A percentile compares a stretch with the other conserved stretches of the same genome.
These are phyloP conservation scores for Mortierella sp. DNA, from an alignment of 371 early-diverging fungal genomes.

Conservation along the genomic window DNA sequence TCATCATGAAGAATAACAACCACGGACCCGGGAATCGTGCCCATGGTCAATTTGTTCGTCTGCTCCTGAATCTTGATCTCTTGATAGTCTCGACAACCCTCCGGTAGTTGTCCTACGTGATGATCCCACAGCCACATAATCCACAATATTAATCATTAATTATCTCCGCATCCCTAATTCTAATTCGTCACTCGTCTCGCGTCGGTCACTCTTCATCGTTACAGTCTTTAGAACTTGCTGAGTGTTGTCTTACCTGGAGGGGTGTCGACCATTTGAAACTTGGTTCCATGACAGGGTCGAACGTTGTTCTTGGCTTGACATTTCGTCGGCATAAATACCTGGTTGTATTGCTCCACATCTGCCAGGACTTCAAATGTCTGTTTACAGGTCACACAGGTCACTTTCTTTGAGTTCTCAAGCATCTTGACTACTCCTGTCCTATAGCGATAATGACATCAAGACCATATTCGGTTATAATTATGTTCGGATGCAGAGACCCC, in stretches of 20 bases:
- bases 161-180: background rate
- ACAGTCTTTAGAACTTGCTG: too few relatives aligned
- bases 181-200: too few relatives aligned
- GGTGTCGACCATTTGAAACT: slow-evolving; percentile 53
- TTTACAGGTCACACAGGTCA: slow-evolving; percentile 62
- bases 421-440: slow-evolving; percentile 71
- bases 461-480: too few relatives aligned
- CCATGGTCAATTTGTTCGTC: slow-evolving; percentile 68
- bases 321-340: slow-evolving; percentile 61
- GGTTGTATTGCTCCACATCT: slow-evolving; percentile 71
- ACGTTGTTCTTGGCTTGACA: slow-evolving; percentile 58
- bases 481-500: too few relatives aligned
- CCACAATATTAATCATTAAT: too few relatives aligned
- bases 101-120: slow-evolving; percentile 50
- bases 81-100: slow-evolving; percentile 74
- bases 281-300: slow-evolving; percentile 55
- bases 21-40: slow-evolving; percentile 75
- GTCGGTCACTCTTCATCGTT: too few relatives aligned
- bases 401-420: slow-evolving; percentile 64
- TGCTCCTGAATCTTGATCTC: slow-evolving; percentile 79
- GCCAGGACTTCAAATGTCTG: slow-evolving; percentile 60
- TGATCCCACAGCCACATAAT: background rate
- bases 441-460: too few relatives aligned
- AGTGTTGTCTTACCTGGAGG: slow-evolving; percentile 15
- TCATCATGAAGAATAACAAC: slow-evolving; percentile 73